phyloP scores from a whole-genome alignment of 1,284 basidiomycete species.

The Pseudozyma tsukubaensis region DNA sequence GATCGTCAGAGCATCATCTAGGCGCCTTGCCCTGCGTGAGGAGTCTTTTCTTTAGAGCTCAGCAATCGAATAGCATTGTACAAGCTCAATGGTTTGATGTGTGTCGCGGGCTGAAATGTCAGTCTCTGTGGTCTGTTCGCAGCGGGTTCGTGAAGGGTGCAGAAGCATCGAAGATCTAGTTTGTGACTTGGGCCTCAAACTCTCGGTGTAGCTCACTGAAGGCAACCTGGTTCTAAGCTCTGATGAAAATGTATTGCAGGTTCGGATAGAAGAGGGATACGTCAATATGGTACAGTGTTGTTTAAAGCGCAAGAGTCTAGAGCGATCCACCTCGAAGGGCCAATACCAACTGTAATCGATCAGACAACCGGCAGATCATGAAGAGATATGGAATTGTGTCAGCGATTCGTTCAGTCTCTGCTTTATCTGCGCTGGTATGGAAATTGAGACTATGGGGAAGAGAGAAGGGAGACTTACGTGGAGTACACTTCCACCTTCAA shows the following conservation, averaged over 20 bases:
- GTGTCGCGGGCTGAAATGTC: no score
- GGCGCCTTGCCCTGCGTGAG: no score
- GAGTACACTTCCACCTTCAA: slow-evolving; percentile 67
- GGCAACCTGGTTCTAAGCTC: no score
- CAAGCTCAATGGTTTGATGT: no score
- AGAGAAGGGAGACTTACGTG: slow-evolving; percentile 60
- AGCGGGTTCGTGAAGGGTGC: no score
- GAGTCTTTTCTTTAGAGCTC: no score
- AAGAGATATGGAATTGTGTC: background rate
- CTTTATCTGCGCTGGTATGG: background rate
- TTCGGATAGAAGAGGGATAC: background rate
- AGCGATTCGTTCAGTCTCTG: background rate
- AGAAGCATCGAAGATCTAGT: no score
- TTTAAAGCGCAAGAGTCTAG: slow-evolving; percentile 1
- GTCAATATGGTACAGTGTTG: slow-evolving; percentile 14
- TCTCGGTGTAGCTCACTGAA: no score
- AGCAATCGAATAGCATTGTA: no score
- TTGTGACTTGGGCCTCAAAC: no score
- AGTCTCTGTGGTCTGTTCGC: no score
- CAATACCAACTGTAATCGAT: slow-evolving; percentile 54
- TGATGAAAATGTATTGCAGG: background rate
- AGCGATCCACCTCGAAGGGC: slow-evolving; percentile 58
- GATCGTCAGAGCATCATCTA: slow-evolving; percentile 35
- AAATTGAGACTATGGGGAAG: no score
- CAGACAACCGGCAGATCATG: background rate